phyloP scores from a whole-genome alignment of 2,329 filamentous ascomycete genomes.

The Microcyclosporella mali region DNA sequence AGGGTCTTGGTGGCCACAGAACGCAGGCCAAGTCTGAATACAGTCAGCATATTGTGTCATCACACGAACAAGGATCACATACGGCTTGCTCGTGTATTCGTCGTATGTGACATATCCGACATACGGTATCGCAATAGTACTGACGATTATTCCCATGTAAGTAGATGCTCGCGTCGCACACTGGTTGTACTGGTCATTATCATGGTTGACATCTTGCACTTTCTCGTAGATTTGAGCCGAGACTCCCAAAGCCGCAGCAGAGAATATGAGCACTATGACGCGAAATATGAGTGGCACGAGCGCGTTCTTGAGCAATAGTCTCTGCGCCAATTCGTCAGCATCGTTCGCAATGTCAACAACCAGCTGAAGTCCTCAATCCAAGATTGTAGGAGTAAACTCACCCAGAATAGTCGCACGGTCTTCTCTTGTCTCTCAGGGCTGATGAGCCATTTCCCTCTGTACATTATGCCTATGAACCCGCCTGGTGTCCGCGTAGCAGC shows the following conservation, averaged over 20 bases:
- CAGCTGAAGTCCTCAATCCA: not conserved
- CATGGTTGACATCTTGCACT: constrained; percentile 33
- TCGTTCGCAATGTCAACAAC: not conserved
- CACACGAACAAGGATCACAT: constrained; percentile 9
- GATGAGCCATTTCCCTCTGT: constrained; percentile 37
- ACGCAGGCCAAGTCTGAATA: constrained; percentile 62
- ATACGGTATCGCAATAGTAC: constrained; percentile 82
- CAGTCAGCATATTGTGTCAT: constrained; percentile 8
- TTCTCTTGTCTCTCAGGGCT: constrained; percentile 33
- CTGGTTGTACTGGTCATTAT: constrained; percentile 25
- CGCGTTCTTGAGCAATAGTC: constrained; percentile 68
- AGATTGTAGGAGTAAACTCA: constrained; percentile 12
- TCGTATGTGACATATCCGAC: constrained; percentile 92
- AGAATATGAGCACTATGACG: constrained; percentile 74
- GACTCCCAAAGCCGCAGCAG: constrained; percentile 71
- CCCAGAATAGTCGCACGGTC: constrained; percentile 31
- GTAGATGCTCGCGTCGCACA: constrained; percentile 56
- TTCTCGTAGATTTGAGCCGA: constrained; percentile 64
- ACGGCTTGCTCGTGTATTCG: constrained; percentile 88
- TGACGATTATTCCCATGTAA: constrained; percentile 82
- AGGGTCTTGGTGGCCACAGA: constrained; percentile 78
- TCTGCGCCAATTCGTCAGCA: constrained; percentile 28
- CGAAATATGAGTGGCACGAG: constrained; percentile 82
- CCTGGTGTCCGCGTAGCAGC: constrained; percentile 29
- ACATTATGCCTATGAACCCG: constrained; percentile 36